Conservation (phyloP, 2,329 filamentous ascomycete genomes). For the Diaporthe humulicola region DNA sequence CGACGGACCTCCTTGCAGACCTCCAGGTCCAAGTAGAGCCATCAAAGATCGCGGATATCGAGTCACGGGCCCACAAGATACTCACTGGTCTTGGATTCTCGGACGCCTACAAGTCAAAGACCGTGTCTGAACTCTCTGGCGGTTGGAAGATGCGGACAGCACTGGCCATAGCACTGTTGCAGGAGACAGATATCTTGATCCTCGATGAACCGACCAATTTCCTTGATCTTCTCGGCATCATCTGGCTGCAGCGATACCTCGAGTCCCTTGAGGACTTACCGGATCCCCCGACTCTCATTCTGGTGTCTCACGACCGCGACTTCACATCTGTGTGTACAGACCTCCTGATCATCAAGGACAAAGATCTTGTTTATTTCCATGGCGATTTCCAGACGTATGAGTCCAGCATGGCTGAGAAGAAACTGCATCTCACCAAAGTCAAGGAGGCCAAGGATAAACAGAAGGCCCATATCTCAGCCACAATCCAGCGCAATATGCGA, state of each 20-base stretch:
- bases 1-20: constrained; percentile 76
- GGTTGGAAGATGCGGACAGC: constrained; percentile 81
- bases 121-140: constrained; percentile 78
- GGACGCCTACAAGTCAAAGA: constrained; percentile 69
- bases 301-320: constrained; percentile 88
- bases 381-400: constrained; percentile 83
- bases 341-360: constrained; percentile 80
- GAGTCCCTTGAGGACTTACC: constrained; percentile 65
- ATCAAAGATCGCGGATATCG: constrained; percentile 72
- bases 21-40: constrained; percentile 78
- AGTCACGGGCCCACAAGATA: constrained; percentile 75
- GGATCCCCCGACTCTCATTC: constrained; percentile 75
- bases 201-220: constrained; percentile 92
- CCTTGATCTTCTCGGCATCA: constrained; percentile 83
- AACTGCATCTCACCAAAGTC: constrained; percentile 78
- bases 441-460: constrained; percentile 87
- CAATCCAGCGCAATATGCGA: constrained; percentile 80
- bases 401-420: constrained; percentile 74
- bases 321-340: constrained; percentile 85
- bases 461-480: constrained; percentile 83
- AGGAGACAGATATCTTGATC: constrained; percentile 82
- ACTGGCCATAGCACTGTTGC: constrained; percentile 75
- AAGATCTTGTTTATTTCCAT: constrained; percentile 79
- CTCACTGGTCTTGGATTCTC: constrained; percentile 80
- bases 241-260: constrained; percentile 86